Evolutionary conservation across 495 filamentous ascomycete genomes (phyloP), one percentile per base, ranked within the genome.

Genomic region (Lichenothelia convexa): DNA sequence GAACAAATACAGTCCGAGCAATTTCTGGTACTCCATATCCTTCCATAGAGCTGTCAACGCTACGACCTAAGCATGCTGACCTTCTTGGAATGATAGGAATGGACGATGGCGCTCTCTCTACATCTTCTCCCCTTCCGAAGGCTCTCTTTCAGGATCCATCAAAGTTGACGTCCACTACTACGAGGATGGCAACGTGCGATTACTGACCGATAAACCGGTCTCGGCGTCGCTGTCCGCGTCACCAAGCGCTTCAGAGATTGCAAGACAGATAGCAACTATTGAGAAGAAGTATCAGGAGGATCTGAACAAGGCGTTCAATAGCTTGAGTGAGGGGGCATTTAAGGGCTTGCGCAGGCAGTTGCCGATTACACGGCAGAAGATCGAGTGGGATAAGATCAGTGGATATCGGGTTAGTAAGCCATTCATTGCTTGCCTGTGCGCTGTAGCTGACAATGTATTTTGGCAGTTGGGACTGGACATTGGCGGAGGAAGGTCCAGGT

Each of bases 341-440:
- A 95, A 95, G 72, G 69, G 72, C 9, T 61, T 99, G 49, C 70
- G 91, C 46, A 70, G 91, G 54, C 91, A 95, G 57, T 60, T 99
- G 50, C 91, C 91, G 5, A 79, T 99, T 27, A 95, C 89, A 40
- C 72, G 91, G 54, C 91, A 99, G 65, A 94, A 93, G 68, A 83
- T 99, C 35, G 89, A 95, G 59, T 99, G 91, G 91, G 89, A 99
- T 57, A 95, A 93, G 64, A 82, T 99, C 45, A 76, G 80, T n/a
- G 85, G 83, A 42, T 97, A 97, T 60, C 60, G 84, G 37, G 59
- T 93, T 50, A 45, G 57, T 50, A 18, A 11, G 12, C n/a, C 6
- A 35, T 24, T 12, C 18, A 32, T 17, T 32, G 16, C 17, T 36
- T 17, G 21, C n/a, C 27, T 16, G 4, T 23, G 76, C 16, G 6